Evolutionary conservation across 1,139 yeast genomes (phyloP), one percentile per base, ranked within the genome.

Genomic region (Lodderomyces oxycetoniae): DNA sequence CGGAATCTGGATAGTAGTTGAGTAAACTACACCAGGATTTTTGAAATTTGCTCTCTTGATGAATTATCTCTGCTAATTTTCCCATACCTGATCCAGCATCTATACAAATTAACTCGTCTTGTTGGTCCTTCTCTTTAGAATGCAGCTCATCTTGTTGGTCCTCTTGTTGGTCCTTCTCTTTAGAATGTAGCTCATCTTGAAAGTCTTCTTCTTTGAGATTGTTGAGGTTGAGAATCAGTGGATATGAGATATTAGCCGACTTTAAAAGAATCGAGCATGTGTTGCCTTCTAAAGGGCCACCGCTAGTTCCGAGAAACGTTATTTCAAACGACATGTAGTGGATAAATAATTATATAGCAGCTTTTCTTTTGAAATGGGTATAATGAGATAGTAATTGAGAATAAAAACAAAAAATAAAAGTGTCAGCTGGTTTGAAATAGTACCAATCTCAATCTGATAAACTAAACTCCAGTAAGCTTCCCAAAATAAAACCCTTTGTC

Each of bases 81-180:
- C 78, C 61, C 28, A 83, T 48, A 1, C 95, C 88, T 4, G 82
- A 66, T 0, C 96, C 96, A 2, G 87, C 94, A 53, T 88, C 96
- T 7, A 88, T 56, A 33, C 83, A 75, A 9, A 83, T 40, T 5
- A 82, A 47, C 30, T 70, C 60, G 24, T 70, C 67, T 12, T 24
- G 7, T 7, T 11, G 9, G 12, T 10, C 12, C 12, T 10, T 12
- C 9, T 11, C 12, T 9, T 8, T 8, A 20, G 23, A 20, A 8
- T 8, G 23, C n/a, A n/a, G n/a, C 22, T 19, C 22, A 10, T 19
- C 22, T 19, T 19, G 22, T 7, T 10, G 7, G 22, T 19, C 10
- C 7, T 7, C 7, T 19, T 10, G 22, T 19, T 7, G 22, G 14
- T 14, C 12, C 9, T 24, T 24, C 7, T 24, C 26, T 9, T 20